These are phyloP conservation scores for Takashimella tepidaria DNA, from an alignment of 1,284 basidiomycete genomes.

Conservation along the genomic window DNA sequence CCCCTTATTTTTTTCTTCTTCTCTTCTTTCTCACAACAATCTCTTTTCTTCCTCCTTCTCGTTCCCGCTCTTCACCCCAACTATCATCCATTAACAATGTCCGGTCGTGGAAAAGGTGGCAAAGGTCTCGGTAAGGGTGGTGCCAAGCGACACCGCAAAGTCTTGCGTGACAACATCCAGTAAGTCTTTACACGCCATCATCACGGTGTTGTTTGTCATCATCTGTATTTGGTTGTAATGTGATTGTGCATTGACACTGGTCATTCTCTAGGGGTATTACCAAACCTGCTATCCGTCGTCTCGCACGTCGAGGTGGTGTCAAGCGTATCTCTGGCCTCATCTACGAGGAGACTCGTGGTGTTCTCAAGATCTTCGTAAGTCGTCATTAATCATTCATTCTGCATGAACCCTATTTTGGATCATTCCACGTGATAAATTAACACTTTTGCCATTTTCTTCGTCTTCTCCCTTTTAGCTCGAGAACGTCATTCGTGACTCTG, in stretches of 20 bases:
- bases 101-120: constrained; percentile 72
- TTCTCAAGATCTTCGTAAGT: constrained; percentile 64
- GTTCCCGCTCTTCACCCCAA: constrained; percentile 12
- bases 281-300: constrained; percentile 87
- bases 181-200: constrained; percentile 39
- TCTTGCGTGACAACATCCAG: constrained; percentile 77
- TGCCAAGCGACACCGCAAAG: constrained; percentile 82
- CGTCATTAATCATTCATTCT: neutral
- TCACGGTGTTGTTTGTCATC: too few species aligned
- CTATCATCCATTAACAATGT: constrained; percentile 52
- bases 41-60: constrained; percentile 2
- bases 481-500: constrained; percentile 76
- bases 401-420: neutral
- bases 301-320: constrained; percentile 90
- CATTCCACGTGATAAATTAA: constrained; percentile 7
- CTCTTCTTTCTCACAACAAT: neutral
- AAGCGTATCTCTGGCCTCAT: constrained; percentile 90
- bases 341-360: constrained; percentile 87
- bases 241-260: too few species aligned
- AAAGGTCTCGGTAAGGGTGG: constrained; percentile 80
- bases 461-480: constrained; percentile 35
- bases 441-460: too few species aligned
- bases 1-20: neutral
- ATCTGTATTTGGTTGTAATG: too few species aligned
- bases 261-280: constrained; percentile 65